Base-by-base conservation (phyloP, 2,329 filamentous ascomycete genomes). In the Arthroderma sp. region DNA sequence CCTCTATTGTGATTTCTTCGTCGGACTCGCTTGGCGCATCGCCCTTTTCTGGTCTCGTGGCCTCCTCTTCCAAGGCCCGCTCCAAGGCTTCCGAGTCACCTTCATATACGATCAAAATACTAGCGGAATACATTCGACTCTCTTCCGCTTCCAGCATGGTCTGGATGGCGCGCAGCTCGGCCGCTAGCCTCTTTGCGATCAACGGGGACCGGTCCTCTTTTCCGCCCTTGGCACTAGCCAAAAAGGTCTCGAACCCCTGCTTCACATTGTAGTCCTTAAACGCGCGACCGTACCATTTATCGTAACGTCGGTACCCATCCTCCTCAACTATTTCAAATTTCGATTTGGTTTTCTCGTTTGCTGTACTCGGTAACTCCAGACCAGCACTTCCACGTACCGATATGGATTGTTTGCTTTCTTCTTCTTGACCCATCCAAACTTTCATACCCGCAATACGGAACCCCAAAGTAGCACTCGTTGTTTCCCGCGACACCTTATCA, bases 401-500 rank as follows among this genome's bases (percentile, higher is more conserved):
- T n/a, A n/a, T 15, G 22, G 37, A 36, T 22, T 40, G 43, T 10
- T 40, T 38, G 32, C 27, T 38, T 4, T 44, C 29, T 6, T 58
- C 55, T 32, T 61, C 54, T 33, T 59, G 54, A 1, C 65, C 65
- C 38, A 57, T 60, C 69, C 71, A 80, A 4, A 77, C 70, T 47
- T 77, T 73, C 78, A 81, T 81, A 2, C 78, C 78, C 1, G 76
- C 77, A 49, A 83, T 75, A 22, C 79, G 70, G 54, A 80, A 80
- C 9, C 78, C 77, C 6, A 83, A 63, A 39, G 66, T 71, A 4
- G 70, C 67, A 51, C 71, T 77, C 1, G 78, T 82, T 2, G 77
- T 80, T 50, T 73, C 68, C 10, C 67, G 63, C 4, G 74, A 68
- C 11, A 81, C 74, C 34, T 72, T 70, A 55, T 81, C 78, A 27